Evolutionary conservation across 768 basidiomycete species (phyloP), one percentile per base, ranked within the genome.

Genomic region (Lepiota brunneoincarnata): DNA sequence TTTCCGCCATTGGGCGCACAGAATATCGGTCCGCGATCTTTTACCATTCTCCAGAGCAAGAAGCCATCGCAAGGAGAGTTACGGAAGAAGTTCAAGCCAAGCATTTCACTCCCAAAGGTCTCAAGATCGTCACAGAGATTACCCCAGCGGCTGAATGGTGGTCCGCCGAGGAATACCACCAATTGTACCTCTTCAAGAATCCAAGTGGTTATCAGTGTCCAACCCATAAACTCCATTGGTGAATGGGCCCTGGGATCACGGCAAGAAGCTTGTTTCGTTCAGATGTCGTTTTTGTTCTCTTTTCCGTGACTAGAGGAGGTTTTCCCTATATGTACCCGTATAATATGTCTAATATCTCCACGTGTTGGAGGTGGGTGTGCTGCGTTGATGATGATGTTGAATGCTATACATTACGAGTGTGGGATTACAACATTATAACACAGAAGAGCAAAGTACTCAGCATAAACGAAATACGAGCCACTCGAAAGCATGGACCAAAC

Each of bases 21-120:
- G 92, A 98, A 70, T 98, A 98, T 67, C 91, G 96, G 45, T 94
- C 93, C 1, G 91, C 84, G 11, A 96, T 98, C 65, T 98, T 94
- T 70, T 87, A 82, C 12, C 73, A 88, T 61, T 79, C 83, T 0
- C 75, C 79, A 0, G 90, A 89, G 60, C 96, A 98, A 66, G 72
- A 73, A 36, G 65, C 75, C 31, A 81, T 83, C 54, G 96, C 94
- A 2, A 75, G 83, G 61, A 79, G 83, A 18, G 84, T 98, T 2
- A 93, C 89, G 0, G 78, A 78, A 34, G 89, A 95, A 66, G 83
- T 98, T 2, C 89, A 95, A 68, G 83, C 79, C 51, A 89, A 89
- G 67, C 81, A 95, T 66, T 95, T 89, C 61, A 82, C 83, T 6
- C 82, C 86, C 14, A 84, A 81, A 57, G 83, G 83, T 26, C 59